A percentile compares a stretch with the other conserved stretches of the same genome.
These are phyloP conservation scores for Phytophthora podocarpi DNA, from an alignment of 352 stramenopile species.

Conservation along the genomic window DNA sequence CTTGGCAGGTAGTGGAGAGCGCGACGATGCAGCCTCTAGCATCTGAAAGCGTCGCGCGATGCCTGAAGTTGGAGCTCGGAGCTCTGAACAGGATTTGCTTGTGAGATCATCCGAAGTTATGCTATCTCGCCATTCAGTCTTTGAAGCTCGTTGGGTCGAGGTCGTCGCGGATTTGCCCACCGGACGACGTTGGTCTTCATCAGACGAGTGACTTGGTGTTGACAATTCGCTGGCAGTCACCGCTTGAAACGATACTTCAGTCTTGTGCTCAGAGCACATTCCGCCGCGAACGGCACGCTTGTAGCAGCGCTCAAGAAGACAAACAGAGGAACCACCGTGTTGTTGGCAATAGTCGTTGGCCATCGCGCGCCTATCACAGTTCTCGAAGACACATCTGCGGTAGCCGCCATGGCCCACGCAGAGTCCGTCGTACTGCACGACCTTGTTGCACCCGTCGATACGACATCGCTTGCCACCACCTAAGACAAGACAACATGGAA, in stretches of 20 bases:
- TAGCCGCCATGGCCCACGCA: constrained; percentile 58
- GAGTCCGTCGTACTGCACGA: constrained; percentile 54
- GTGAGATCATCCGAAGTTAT: background rate
- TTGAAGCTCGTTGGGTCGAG: background rate
- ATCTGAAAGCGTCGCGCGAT: background rate
- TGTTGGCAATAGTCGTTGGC: constrained; percentile 48
- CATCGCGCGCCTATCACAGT: constrained; percentile 45
- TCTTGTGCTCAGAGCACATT: constrained; percentile 36
- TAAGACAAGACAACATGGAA: background rate
- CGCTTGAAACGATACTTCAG: constrained; percentile 10
- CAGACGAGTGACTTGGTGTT: constrained; percentile 7
- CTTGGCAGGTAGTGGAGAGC: background rate
- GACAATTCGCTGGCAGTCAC: constrained; percentile 3
- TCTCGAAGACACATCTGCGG: constrained; percentile 46
- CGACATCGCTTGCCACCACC: constrained; percentile 44
- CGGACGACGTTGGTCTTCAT: constrained; percentile 3
- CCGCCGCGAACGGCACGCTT: constrained; percentile 34
- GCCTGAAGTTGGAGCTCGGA: background rate
- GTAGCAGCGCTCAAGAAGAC: constrained; percentile 15
- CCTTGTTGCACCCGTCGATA: constrained; percentile 44
- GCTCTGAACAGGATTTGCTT: background rate
- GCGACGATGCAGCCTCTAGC: background rate
- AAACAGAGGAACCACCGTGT: constrained; percentile 48
- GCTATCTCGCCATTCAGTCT: background rate
- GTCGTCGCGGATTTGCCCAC: background rate